Evolutionary conservation across 345 rosid species (phyloP).

Genomic region (Noccaea caerulescens): DNA sequence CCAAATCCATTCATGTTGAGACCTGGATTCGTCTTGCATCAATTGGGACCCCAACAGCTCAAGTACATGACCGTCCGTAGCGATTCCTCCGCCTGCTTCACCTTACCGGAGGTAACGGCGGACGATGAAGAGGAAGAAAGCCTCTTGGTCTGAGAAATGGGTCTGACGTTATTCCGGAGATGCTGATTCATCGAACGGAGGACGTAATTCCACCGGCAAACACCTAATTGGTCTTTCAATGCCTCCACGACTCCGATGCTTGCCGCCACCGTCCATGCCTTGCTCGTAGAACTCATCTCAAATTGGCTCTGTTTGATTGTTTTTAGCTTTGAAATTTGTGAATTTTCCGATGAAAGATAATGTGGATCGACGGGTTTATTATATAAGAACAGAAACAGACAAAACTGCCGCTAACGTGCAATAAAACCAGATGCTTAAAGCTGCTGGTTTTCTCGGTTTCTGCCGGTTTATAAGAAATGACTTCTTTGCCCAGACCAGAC

Average conservation of each 20-base stretch:
- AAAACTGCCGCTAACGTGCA: conserved; percentile 6
- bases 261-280: conserved; percentile 56
- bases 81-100: conserved; percentile 52
- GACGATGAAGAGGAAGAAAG: conserved; percentile 50
- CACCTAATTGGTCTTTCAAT: conserved; percentile 58
- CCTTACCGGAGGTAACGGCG: conserved; percentile 20
- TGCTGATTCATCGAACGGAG: conserved; percentile 51
- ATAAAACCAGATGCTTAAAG: conserved; percentile 22
- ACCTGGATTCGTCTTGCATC: too few relatives aligned
- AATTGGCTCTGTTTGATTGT: not conserved
- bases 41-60: conserved; percentile 70
- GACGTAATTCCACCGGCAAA: conserved; percentile 62
- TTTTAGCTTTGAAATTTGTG: conserved; percentile 3
- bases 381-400: conserved; percentile 8
- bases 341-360: conserved; percentile 7
- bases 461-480: not conserved
- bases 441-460: conserved; percentile 16
- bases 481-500: not conserved
- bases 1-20: not conserved
- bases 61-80: conserved; percentile 60
- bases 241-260: conserved; percentile 67
- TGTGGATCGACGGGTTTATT: not conserved
- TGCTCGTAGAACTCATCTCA: conserved; percentile 53
- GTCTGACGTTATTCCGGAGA: conserved; percentile 47
- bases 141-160: conserved; percentile 53